Evolutionary conservation across 768 basidiomycete species (phyloP), one percentile per base, ranked within the genome.

Genomic region (Mycena floridula): DNA sequence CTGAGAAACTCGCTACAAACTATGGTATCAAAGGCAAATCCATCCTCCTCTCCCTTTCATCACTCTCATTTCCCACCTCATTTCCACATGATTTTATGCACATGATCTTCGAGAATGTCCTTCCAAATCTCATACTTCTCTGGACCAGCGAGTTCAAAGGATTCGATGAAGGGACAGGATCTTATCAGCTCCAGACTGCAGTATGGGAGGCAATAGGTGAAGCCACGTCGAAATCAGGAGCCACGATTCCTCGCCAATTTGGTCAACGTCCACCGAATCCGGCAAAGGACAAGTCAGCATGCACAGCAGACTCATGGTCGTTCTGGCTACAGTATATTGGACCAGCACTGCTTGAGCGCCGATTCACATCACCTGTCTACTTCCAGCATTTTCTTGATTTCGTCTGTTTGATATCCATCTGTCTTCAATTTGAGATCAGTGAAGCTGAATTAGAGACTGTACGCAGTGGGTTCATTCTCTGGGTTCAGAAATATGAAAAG

Each of bases 11-110:
- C 0, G 41, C 51, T 3, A 60, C 50, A 32, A 25, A 48, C n/a
- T 53, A 44, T 15, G 59, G 62, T 8, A 53, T 60, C 40, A 56
- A 57, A 15, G 56, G 51, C 8, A 5, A 50, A n/a, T 40, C 63
- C 2, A 22, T 58, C 0, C 54, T 65, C n/a, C 21, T 40, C 1
- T 5, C n/a, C 3, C 54, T 64, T 1, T 37, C 49, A 3, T 62
- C 59, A 0, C 37, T 63, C 16, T 44, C 50, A 5, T 56, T 64
- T 48, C 54, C 66, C 7, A 2, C 24, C 12, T 57, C 57, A 2
- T 57, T 64, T 12, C 66, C 66, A 0, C 59, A 59, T 46, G 68
- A 69, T 36, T 63, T 66, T 52, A 67, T 69, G 59, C 68, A 70
- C 24, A 51, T 64, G 0, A 48, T 69, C 25, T 63, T 51, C 37